Percentiles rank a stretch among this genome's conserved stretches.
phyloP scores from a whole-genome alignment of 441 rosid genomes.

The Rhodomyrtus psidioides region DNA sequence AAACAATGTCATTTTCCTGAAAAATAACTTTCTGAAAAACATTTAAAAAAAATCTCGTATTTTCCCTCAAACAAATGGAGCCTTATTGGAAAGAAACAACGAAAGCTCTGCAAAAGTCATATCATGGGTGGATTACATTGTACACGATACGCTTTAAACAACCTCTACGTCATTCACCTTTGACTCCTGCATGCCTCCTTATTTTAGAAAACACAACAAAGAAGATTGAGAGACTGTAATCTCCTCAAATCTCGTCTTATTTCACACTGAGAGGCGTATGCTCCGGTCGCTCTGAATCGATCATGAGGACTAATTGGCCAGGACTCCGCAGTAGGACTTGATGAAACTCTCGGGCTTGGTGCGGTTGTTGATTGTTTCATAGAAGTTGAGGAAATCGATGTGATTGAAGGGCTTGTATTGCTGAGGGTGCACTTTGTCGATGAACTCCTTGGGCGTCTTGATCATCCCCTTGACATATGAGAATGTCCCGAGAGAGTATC shows the following conservation, averaged over 20 bases:
- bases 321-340: neutral
- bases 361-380: neutral
- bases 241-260: neutral
- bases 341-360: neutral
- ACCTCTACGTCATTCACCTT: neutral
- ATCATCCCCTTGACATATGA: neutral
- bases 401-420: neutral
- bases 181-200: neutral
- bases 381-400: neutral
- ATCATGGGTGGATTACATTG: no score
- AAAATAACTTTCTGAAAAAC: no score
- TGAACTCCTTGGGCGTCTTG: neutral
- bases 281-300: neutral
- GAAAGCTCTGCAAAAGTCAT: no score
- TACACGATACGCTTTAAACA: no score
- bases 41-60: no score
- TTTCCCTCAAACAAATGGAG: no score
- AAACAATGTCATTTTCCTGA: no score
- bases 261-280: neutral
- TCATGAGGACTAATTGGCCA: neutral
- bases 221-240: neutral
- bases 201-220: neutral
- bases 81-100: no score
- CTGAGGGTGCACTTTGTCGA: neutral
- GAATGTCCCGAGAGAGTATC: slow-evolving; percentile 7